These are phyloP conservation scores for Rhodotorula sp. DNA, from an alignment of 1,284 basidiomycete species.

Conservation along the genomic window DNA sequence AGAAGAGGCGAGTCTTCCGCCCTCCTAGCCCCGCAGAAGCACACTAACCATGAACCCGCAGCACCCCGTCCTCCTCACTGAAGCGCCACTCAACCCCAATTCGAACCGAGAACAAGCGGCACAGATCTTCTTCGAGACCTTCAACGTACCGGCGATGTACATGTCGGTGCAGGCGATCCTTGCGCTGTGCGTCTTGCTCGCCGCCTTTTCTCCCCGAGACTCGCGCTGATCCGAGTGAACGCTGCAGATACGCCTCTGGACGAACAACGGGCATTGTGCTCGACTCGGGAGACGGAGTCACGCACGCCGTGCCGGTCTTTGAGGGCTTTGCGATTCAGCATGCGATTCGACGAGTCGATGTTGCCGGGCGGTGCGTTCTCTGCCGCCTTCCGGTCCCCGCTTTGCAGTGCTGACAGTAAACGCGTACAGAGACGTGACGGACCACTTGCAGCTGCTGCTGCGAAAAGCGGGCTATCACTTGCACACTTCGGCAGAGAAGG, in stretches of 20 bases:
- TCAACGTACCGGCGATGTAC: slow-evolving; percentile 97
- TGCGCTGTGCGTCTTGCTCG: slow-evolving; percentile 66
- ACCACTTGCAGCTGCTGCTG: slow-evolving; percentile 88
- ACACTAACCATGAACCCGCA: slow-evolving; percentile 49
- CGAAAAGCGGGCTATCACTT: slow-evolving; percentile 93
- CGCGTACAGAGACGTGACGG: slow-evolving; percentile 86
- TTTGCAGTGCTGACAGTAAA: not conserved
- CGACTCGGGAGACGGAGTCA: slow-evolving; percentile 98
- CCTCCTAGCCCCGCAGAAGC: not conserved
- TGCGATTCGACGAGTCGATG: slow-evolving; percentile 90
- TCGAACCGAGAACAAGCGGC: slow-evolving; percentile 92
- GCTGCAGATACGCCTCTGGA: slow-evolving; percentile 89
- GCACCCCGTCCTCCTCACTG: slow-evolving; percentile 94
- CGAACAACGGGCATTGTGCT: slow-evolving; percentile 97
- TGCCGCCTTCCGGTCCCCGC: not conserved
- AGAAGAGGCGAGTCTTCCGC: slow-evolving; percentile 74
- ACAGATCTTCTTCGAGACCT: slow-evolving; percentile 98
- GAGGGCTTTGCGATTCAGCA: slow-evolving; percentile 99
- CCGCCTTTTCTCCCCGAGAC: slow-evolving; percentile 1
- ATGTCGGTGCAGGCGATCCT: slow-evolving; percentile 96
- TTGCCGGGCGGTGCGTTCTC: slow-evolving; percentile 76
- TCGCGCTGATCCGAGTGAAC: not conserved
- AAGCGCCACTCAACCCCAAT: slow-evolving; percentile 91
- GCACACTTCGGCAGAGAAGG: slow-evolving; percentile 94
- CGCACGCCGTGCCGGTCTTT: slow-evolving; percentile 97